A percentile compares a stretch with the other conserved stretches of the same genome.
Evolutionary conservation across 2,329 filamentous ascomycete genomes (phyloP).

Genomic region (Pseudocercospora cruenta): DNA sequence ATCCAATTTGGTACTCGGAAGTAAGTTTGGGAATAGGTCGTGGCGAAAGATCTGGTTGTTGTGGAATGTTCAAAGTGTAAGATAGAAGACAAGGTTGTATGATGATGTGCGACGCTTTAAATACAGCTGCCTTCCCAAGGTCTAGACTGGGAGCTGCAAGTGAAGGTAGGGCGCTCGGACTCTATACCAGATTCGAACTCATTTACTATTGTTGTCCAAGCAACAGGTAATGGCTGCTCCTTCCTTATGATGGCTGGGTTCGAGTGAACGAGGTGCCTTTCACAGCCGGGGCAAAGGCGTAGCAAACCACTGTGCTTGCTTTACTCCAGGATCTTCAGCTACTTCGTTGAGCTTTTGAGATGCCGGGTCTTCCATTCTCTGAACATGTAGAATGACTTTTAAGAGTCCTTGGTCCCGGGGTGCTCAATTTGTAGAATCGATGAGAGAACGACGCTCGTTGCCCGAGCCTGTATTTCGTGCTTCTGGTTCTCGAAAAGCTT

Average conservation of each 20-base stretch:
- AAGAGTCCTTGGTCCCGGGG: neutral
- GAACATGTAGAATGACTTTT: neutral
- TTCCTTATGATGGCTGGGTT: neutral
- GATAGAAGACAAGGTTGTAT: neutral
- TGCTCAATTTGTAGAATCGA: neutral
- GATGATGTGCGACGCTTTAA: neutral
- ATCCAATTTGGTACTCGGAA: too few species aligned
- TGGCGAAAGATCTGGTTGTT: too few species aligned
- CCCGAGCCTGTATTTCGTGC: neutral
- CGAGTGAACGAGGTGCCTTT: neutral
- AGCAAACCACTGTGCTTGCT: neutral
- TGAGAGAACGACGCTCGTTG: neutral
- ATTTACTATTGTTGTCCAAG: neutral
- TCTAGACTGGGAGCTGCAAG: neutral
- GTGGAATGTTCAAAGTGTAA: neutral
- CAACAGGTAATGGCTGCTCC: neutral
- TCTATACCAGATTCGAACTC: neutral
- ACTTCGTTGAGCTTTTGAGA: neutral
- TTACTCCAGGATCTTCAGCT: neutral
- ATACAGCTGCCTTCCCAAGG: neutral
- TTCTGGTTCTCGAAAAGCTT: neutral
- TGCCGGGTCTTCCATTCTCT: neutral
- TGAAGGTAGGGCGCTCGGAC: neutral
- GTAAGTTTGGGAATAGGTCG: too few species aligned
- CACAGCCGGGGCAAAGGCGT: neutral